Evolutionary conservation across 2,329 filamentous ascomycete genomes (phyloP).

Genomic region (Phyllosticta ampelicida): DNA sequence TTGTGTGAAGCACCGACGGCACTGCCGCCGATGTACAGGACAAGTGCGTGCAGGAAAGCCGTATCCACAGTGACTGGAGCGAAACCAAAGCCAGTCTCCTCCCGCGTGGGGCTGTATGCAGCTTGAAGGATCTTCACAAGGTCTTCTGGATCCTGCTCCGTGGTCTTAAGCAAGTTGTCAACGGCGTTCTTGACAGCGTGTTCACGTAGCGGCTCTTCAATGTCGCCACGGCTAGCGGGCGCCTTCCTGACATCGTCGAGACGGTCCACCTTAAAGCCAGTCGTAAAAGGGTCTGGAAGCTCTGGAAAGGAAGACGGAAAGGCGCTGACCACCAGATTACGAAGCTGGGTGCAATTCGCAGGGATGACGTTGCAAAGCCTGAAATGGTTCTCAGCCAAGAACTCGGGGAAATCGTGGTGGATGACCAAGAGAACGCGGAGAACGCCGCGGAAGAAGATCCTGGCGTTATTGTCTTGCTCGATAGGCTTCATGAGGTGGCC

Average conservation of each 20-base stretch:
- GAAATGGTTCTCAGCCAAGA: constrained; percentile 77
- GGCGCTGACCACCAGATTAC: constrained; percentile 79
- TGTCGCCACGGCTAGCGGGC: constrained; percentile 55
- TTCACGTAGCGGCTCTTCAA: constrained; percentile 38
- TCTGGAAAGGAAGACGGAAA: constrained; percentile 60
- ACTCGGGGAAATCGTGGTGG: constrained; percentile 91
- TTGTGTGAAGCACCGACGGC: constrained; percentile 53
- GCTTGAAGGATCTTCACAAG: constrained; percentile 67
- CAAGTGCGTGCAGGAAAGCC: constrained; percentile 65
- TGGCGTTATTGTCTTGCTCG: constrained; percentile 57
- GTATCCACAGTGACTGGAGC: constrained; percentile 58
- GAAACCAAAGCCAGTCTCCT: constrained; percentile 54
- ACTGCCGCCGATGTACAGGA: constrained; percentile 69
- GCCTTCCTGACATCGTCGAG: constrained; percentile 62
- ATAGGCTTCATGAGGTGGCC: constrained; percentile 69
- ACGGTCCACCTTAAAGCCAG: constrained; percentile 64
- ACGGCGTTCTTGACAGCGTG: constrained; percentile 44
- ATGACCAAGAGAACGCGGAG: constrained; percentile 75
- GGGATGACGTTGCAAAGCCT: constrained; percentile 73
- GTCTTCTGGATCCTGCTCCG: constrained; percentile 57
- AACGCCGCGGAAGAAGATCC: constrained; percentile 74
- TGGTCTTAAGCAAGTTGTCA: constrained; percentile 39
- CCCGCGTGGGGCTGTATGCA: constrained; percentile 49
- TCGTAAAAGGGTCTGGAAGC: constrained; percentile 61
- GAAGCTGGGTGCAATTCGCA: constrained; percentile 72